Conservation (phyloP, 2,329 filamentous ascomycete species). For the Trichoderma sp. region DNA sequence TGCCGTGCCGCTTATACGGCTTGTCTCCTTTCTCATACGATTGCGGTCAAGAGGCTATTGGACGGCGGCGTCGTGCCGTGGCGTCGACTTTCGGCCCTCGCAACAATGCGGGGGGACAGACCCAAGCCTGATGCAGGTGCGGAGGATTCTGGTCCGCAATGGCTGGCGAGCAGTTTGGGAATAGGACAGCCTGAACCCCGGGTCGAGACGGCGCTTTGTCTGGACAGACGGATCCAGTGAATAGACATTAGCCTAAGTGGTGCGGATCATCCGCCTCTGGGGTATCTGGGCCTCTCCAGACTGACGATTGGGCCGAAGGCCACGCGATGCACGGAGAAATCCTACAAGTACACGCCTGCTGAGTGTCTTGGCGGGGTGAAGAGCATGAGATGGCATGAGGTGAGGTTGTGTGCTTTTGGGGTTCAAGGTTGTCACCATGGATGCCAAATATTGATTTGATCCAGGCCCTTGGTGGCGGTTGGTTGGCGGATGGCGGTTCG, state of each 20-base stretch:
- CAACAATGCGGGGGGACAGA: constrained; percentile 1
- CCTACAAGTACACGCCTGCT: not conserved
- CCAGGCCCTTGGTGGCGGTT: not conserved
- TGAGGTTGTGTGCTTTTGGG: not conserved
- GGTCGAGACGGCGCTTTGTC: constrained; percentile 1
- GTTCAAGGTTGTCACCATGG: not conserved
- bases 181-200: not conserved
- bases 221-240: not conserved
- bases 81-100: constrained; percentile 7
- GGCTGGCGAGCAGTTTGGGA: not conserved
- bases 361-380: not conserved
- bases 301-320: constrained; percentile 6
- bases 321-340: constrained; percentile 18
- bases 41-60: constrained; percentile 4
- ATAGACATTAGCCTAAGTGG: constrained; percentile 18
- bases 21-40: not conserved
- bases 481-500: not conserved
- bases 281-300: not conserved
- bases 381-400: not conserved
- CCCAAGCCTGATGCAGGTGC: constrained; percentile 1
- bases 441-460: not conserved
- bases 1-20: constrained; percentile 9
- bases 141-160: not conserved
- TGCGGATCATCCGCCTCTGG: constrained; percentile 15
- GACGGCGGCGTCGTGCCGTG: not conserved